phyloP scores from a whole-genome alignment of 1,139 yeast species.

The Lodderomyces parapsilosis region DNA sequence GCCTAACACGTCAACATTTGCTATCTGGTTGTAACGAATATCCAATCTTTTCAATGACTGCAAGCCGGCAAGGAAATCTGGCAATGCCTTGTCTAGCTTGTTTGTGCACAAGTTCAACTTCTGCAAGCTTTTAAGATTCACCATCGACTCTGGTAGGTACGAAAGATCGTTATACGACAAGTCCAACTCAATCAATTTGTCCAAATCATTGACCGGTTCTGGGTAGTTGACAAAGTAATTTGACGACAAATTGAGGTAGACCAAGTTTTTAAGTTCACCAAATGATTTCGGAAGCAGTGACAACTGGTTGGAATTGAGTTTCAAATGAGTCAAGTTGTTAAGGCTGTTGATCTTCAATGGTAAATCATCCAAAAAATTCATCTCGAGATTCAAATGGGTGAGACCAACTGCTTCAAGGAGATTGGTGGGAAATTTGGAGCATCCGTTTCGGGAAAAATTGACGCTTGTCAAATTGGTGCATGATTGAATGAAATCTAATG shows the following conservation, averaged over 20 bases:
- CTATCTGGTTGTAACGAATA: constrained; percentile 69
- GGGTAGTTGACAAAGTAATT: constrained; percentile 74
- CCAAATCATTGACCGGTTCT: constrained; percentile 61
- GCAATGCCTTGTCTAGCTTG: constrained; percentile 56
- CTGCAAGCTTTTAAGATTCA: constrained; percentile 57
- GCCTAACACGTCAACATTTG: constrained; percentile 63
- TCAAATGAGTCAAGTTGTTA: constrained; percentile 52
- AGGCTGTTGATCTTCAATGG: constrained; percentile 60
- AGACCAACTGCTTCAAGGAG: constrained; percentile 68
- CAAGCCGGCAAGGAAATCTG: constrained; percentile 52
- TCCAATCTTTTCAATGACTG: constrained; percentile 70
- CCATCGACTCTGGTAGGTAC: constrained; percentile 59
- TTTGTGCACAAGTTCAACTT: constrained; percentile 78
- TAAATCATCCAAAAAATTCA: constrained; percentile 66
- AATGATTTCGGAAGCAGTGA: constrained; percentile 63
- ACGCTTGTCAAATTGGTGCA: constrained; percentile 70
- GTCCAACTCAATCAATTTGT: constrained; percentile 66
- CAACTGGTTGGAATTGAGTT: constrained; percentile 73
- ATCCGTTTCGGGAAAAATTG: constrained; percentile 71
- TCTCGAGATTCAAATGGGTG: constrained; percentile 72
- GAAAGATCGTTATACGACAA: constrained; percentile 77
- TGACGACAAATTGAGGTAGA: constrained; percentile 71
- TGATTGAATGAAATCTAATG: constrained; percentile 82
- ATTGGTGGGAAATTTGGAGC: constrained; percentile 71
- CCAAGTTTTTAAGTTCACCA: constrained; percentile 53